A percentile compares a stretch with the other conserved stretches of the same genome.
These are phyloP conservation scores for Cladobotryum mycophilum DNA, from an alignment of 2,329 filamentous ascomycete genomes.

Conservation along the genomic window DNA sequence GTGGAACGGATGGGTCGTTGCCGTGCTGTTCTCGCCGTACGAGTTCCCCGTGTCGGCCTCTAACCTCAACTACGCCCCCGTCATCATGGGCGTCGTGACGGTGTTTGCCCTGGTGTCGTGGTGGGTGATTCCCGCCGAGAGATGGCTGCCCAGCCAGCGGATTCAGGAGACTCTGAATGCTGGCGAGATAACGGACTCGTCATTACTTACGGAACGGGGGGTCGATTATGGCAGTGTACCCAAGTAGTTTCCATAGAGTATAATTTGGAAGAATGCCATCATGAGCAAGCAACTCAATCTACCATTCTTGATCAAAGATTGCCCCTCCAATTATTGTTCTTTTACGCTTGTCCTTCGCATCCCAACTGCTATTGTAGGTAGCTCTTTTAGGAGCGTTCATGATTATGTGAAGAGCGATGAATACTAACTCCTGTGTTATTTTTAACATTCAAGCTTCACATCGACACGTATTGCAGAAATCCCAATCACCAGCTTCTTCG, in stretches of 20 bases:
- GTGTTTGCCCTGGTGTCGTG: constrained; percentile 26
- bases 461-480: too few species aligned
- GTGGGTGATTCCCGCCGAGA: constrained; percentile 9
- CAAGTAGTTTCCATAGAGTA: too few species aligned
- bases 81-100: constrained; percentile 45
- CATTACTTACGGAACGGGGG: neutral
- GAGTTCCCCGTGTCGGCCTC: constrained; percentile 36
- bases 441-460: too few species aligned
- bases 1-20: constrained; percentile 46
- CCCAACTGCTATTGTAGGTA: neutral
- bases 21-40: constrained; percentile 41
- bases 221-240: too few species aligned
- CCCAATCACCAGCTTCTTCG: too few species aligned
- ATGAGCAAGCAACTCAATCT: too few species aligned
- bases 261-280: too few species aligned
- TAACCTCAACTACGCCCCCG: constrained; percentile 43
- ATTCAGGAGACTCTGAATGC: constrained; percentile 10
- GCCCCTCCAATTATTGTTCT: too few species aligned
- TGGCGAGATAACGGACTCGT: constrained; percentile 1
- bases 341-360: too few species aligned
- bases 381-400: neutral
- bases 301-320: too few species aligned
- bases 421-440: too few species aligned
- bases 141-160: constrained; percentile 9
- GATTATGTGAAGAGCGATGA: too few species aligned